Conservation (phyloP, 1,284 basidiomycete genomes). For the Pseudozyma pruni region DNA sequence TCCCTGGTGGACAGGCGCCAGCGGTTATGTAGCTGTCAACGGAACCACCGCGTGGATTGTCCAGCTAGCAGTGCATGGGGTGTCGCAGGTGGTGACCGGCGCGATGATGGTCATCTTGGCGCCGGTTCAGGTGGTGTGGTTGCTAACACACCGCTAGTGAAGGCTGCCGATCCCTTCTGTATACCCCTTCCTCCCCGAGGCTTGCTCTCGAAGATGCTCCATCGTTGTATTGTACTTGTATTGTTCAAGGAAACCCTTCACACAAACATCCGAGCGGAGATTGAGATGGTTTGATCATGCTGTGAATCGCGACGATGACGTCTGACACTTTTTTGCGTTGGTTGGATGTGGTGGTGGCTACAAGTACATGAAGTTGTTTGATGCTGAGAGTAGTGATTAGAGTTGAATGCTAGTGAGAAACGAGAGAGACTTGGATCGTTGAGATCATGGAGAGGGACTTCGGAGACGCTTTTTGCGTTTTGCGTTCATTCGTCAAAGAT, state of each 20-base stretch:
- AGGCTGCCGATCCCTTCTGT: too few relatives aligned
- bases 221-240: too few relatives aligned
- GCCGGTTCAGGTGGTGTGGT: slow-evolving; percentile 25
- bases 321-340: background rate
- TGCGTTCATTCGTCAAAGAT: slow-evolving; percentile 19
- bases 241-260: too few relatives aligned
- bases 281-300: too few relatives aligned
- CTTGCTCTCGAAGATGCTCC: too few relatives aligned
- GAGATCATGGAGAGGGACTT: slow-evolving; percentile 18
- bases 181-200: too few relatives aligned
- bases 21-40: slow-evolving; percentile 12
- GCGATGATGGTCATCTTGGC: slow-evolving; percentile 14
- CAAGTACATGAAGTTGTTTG: too few relatives aligned
- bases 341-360: too few relatives aligned
- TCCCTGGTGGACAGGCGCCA: slow-evolving; percentile 13
- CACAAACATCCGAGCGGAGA: too few relatives aligned
- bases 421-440: slow-evolving; percentile 20
- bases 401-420: slow-evolving; percentile 15
- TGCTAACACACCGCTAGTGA: too few relatives aligned
- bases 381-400: slow-evolving; percentile 10
- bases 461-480: slow-evolving; percentile 28
- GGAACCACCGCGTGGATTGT: background rate
- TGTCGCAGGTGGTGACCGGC: slow-evolving; percentile 4
- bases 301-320: too few relatives aligned
- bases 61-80: slow-evolving; percentile 9